phyloP scores from a whole-genome alignment of 768 basidiomycete genomes.

The Boletus reticuloceps region DNA sequence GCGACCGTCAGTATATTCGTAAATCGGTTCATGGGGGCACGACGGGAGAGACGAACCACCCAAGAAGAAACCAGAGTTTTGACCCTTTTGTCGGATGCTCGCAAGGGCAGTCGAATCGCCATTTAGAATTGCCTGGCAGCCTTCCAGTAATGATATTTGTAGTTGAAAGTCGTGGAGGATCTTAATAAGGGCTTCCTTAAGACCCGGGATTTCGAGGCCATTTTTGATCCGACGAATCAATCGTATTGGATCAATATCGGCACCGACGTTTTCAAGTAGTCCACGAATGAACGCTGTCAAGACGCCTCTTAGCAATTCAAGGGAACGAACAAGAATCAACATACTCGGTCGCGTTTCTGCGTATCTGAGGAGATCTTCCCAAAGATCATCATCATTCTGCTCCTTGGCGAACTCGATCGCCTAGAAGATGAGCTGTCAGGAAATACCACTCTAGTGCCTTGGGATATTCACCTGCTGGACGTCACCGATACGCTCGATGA shows the following conservation, averaged over 20 bases:
- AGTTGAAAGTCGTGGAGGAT: constrained; percentile 96
- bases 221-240: constrained; percentile 94
- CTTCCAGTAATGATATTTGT: constrained; percentile 89
- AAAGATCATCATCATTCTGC: constrained; percentile 94
- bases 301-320: not conserved
- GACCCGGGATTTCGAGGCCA: constrained; percentile 92
- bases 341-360: constrained; percentile 89
- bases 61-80: constrained; percentile 77
- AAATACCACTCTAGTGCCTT: not conserved
- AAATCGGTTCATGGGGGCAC: too few species aligned
- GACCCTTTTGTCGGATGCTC: constrained; percentile 64
- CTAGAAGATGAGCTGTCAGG: constrained; percentile 35
- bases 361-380: constrained; percentile 94
- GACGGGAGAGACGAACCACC: constrained; percentile 49
- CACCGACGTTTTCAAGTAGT: constrained; percentile 91
- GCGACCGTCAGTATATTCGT: not conserved
- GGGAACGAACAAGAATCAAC: constrained; percentile 14
- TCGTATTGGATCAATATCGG: constrained; percentile 93
- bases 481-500: constrained; percentile 92
- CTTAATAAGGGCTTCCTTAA: constrained; percentile 94
- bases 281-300: constrained; percentile 86
- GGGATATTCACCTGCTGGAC: constrained; percentile 68
- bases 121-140: constrained; percentile 83
- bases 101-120: constrained; percentile 79
- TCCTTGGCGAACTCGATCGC: constrained; percentile 99